These are phyloP conservation scores for Salix caprea DNA, from an alignment of 345 rosid species.

Conservation along the genomic window DNA sequence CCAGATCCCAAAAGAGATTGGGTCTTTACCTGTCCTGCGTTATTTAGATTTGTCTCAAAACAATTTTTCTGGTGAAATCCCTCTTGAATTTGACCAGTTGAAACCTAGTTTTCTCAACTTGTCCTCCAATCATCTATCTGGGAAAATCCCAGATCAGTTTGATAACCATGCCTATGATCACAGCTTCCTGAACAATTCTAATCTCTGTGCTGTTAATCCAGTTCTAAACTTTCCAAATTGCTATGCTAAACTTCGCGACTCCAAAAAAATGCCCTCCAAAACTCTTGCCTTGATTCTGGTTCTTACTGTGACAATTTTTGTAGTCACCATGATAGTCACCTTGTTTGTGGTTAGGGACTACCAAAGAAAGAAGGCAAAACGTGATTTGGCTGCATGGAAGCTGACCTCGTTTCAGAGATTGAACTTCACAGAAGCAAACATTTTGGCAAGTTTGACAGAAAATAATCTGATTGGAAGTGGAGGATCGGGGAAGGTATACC, in stretches of 20 bases:
- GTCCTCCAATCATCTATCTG: constrained; percentile 66
- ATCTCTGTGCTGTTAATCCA: constrained; percentile 54
- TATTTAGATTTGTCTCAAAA: constrained; percentile 67
- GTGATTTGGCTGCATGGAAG: constrained; percentile 58
- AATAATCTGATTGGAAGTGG: constrained; percentile 81
- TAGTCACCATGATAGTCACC: constrained; percentile 25
- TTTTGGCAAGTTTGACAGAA: constrained; percentile 63
- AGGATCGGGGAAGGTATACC: constrained; percentile 85
- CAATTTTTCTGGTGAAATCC: constrained; percentile 62
- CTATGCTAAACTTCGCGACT: constrained; percentile 8
- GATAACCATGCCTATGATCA: constrained; percentile 59
- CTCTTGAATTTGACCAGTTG: constrained; percentile 49
- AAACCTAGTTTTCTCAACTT: constrained; percentile 44
- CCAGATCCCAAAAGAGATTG: constrained; percentile 53
- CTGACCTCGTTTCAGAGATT: constrained; percentile 72
- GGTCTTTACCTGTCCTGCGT: constrained; percentile 47
- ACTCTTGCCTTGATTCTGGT: constrained; percentile 41
- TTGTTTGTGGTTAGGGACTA: constrained; percentile 44
- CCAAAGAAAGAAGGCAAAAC: constrained; percentile 36
- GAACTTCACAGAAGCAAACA: constrained; percentile 55
- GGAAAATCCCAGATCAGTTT: constrained; percentile 49
- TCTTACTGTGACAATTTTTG: constrained; percentile 33
- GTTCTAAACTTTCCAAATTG: constrained; percentile 58
- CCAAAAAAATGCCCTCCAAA: constrained; percentile 41
- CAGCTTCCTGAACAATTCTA: constrained; percentile 65